These are phyloP conservation scores for Phytophthora tentaculata DNA, from an alignment of 352 stramenopile species.

Conservation along the genomic window DNA sequence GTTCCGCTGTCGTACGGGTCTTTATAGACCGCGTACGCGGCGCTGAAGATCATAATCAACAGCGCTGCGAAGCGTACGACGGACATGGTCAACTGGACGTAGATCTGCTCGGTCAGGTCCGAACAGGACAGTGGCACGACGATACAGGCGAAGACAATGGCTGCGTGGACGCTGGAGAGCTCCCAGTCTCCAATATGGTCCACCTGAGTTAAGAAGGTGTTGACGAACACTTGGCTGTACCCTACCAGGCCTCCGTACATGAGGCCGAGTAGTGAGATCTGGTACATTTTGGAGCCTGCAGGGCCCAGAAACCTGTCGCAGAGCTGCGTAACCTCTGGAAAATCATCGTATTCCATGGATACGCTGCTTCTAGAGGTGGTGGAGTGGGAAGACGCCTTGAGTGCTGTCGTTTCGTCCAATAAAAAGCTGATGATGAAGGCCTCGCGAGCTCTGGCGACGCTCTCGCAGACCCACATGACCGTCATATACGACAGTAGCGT, in stretches of 20 bases:
- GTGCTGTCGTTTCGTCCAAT: conserved; percentile 42
- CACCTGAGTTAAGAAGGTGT: conserved; percentile 80
- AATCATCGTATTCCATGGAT: conserved; percentile 52
- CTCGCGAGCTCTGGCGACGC: conserved; percentile 60
- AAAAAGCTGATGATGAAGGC: conserved; percentile 43
- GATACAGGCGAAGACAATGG: conserved; percentile 81
- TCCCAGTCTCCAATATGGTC: conserved; percentile 57
- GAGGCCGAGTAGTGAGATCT: conserved; percentile 83
- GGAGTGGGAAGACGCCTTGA: conserved; percentile 22
- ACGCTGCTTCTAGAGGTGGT: conserved; percentile 11
- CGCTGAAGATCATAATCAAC: conserved; percentile 89
- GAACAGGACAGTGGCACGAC: conserved; percentile 89
- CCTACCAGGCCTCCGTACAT: conserved; percentile 91
- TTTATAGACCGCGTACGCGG: conserved; percentile 70
- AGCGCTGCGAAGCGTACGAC: conserved; percentile 88
- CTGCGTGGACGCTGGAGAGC: conserved; percentile 60
- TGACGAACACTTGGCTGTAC: conserved; percentile 93
- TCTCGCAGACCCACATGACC: conserved; percentile 91
- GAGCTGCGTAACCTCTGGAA: conserved; percentile 82
- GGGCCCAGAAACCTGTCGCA: conserved; percentile 76
- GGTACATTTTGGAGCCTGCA: conserved; percentile 76
- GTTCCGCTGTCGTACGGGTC: conserved; percentile 69
- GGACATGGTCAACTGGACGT: conserved; percentile 88
- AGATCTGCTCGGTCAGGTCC: conserved; percentile 91
- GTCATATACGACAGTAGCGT: conserved; percentile 87